phyloP scores from a whole-genome alignment of 495 filamentous ascomycete genomes.

The Penicillium lagena region DNA sequence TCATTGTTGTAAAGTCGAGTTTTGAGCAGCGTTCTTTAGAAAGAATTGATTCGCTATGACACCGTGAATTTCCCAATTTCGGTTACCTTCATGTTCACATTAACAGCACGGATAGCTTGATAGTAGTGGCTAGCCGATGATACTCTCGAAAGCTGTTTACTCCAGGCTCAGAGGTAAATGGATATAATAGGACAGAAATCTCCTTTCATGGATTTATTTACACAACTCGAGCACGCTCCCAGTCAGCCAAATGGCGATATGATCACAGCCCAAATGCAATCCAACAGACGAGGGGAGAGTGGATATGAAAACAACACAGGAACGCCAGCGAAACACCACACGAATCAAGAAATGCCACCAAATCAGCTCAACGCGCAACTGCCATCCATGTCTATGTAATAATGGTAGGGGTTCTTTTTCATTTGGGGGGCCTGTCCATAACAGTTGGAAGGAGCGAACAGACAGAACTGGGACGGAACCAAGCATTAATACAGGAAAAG shows the following conservation, averaged over 20 bases:
- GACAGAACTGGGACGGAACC: constrained; percentile 6
- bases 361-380: constrained; percentile 14
- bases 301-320: constrained; percentile 21
- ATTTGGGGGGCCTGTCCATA: too few relatives aligned
- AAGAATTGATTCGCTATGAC: not conserved
- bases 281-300: constrained; percentile 31
- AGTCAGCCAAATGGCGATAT: constrained; percentile 5
- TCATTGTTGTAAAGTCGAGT: constrained; percentile 8
- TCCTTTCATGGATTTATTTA: constrained; percentile 2
- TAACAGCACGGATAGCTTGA: too few relatives aligned
- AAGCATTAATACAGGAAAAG: constrained; percentile 29
- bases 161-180: too few relatives aligned
- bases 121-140: too few relatives aligned
- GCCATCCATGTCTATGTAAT: constrained; percentile 14
- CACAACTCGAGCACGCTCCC: constrained; percentile 1
- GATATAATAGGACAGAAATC: not conserved
- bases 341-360: constrained; percentile 15
- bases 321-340: constrained; percentile 26
- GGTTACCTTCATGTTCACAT: too few relatives aligned
- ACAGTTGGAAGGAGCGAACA: not conserved
- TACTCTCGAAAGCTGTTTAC: too few relatives aligned
- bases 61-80: too few relatives aligned
- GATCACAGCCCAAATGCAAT: constrained; percentile 25
- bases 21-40: constrained; percentile 16
- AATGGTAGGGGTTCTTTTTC: too few relatives aligned